Evolutionary conservation across 768 basidiomycete species (phyloP).

Genomic region (Pulveroboletus frians): DNA sequence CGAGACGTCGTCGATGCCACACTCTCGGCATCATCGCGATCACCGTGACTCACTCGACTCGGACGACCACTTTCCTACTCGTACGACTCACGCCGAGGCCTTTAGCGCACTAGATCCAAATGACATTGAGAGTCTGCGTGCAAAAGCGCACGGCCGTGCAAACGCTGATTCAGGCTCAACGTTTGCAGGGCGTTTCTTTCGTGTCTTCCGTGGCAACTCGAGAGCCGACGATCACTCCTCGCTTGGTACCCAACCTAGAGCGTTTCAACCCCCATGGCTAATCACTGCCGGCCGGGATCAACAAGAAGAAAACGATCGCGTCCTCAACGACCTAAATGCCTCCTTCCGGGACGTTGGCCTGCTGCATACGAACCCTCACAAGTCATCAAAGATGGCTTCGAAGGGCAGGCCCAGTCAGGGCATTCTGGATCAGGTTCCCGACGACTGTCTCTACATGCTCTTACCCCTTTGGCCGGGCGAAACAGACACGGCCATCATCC

Average conservation of each 20-base stretch:
- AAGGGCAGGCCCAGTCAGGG: conserved; percentile 27
- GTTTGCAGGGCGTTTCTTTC: conserved; percentile 18
- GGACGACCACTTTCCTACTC: conserved; percentile 31
- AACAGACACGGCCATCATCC: conserved; percentile 45
- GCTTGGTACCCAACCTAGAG: conserved; percentile 24
- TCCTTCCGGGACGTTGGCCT: conserved; percentile 81
- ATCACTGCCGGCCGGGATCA: conserved; percentile 56
- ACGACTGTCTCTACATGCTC: conserved; percentile 75
- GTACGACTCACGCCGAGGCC: conserved; percentile 60
- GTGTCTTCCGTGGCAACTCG: conserved; percentile 18
- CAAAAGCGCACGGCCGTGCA: conserved; percentile 26
- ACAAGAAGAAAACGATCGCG: conserved; percentile 63
- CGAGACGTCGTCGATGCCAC: conserved; percentile 10
- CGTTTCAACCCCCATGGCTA: conserved; percentile 57
- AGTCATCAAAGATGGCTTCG: conserved; percentile 17
- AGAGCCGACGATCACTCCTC: conserved; percentile 23
- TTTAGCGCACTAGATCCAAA: conserved; percentile 56
- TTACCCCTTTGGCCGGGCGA: conserved; percentile 81
- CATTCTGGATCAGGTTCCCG: conserved; percentile 57
- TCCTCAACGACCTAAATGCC: conserved; percentile 63
- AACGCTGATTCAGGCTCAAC: conserved; percentile 18
- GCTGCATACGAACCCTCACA: conserved; percentile 50
- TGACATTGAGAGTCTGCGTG: conserved; percentile 42
- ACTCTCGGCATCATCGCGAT: conserved; percentile 8
- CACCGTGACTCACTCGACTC: conserved; percentile 27